These are phyloP conservation scores for Fraxinus platypoda DNA, from an alignment of 305 asterid genomes.

Conservation along the genomic window DNA sequence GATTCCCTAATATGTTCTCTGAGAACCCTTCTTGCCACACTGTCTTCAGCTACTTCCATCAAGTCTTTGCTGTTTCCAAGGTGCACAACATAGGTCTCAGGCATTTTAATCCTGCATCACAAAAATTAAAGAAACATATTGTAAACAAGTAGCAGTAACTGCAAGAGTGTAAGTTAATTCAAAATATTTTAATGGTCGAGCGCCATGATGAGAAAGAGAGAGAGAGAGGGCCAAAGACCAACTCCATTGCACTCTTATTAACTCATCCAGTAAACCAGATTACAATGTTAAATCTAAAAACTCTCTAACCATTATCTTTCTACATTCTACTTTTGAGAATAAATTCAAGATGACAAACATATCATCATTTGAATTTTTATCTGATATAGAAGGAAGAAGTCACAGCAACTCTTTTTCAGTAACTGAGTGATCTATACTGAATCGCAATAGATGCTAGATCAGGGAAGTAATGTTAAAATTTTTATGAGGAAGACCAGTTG, in stretches of 20 bases:
- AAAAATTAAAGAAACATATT: constrained; percentile 13
- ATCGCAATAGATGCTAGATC: neutral
- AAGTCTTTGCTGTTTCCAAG: constrained; percentile 94
- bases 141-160: neutral
- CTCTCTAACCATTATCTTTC: neutral
- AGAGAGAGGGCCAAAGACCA: neutral
- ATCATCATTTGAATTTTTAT: neutral
- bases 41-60: constrained; percentile 83
- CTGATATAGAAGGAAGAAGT: neutral
- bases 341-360: neutral
- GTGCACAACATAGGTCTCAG: constrained; percentile 85
- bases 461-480: neutral
- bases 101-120: constrained; percentile 81
- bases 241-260: neutral
- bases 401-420: neutral
- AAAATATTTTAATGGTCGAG: neutral
- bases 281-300: neutral
- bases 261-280: neutral
- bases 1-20: constrained; percentile 85
- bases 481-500: neutral
- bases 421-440: neutral
- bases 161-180: neutral
- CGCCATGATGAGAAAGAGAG: neutral
- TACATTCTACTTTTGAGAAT: neutral
- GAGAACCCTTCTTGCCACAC: constrained; percentile 72